Percentiles rank a stretch among this genome's conserved stretches.
Conservation (phyloP, 2,329 filamentous ascomycete genomes). For the Stagonosporopsis rhizophila region DNA sequence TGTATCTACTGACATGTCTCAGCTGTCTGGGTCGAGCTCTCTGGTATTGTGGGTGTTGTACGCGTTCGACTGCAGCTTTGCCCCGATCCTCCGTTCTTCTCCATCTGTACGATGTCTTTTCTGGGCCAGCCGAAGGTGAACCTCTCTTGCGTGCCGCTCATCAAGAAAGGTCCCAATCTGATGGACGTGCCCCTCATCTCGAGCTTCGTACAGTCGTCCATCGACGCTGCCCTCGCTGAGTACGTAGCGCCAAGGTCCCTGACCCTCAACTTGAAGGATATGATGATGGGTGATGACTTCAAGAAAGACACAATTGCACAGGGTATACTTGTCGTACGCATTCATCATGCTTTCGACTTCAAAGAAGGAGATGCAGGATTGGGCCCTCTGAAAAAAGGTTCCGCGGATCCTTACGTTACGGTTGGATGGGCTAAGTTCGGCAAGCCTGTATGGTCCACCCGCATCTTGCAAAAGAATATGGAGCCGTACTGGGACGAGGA, state of each 20-base stretch:
- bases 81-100: constrained; percentile 78
- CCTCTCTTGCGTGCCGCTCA: constrained; percentile 73
- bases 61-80: constrained; percentile 74
- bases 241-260: constrained; percentile 80
- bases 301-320: constrained; percentile 74
- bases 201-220: constrained; percentile 75
- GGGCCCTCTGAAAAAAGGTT: constrained; percentile 65
- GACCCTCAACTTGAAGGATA: constrained; percentile 76
- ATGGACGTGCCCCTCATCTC: constrained; percentile 79
- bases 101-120: constrained; percentile 76
- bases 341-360: constrained; percentile 73
- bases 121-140: constrained; percentile 77
- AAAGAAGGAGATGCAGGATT: constrained; percentile 73
- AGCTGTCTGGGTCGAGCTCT: constrained; percentile 77
- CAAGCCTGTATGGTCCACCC: constrained; percentile 70
- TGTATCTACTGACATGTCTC: constrained; percentile 36
- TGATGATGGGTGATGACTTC: constrained; percentile 79
- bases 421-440: constrained; percentile 82
- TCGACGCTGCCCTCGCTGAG: constrained; percentile 75
- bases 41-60: constrained; percentile 74
- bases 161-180: constrained; percentile 72
- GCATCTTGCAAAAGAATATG: constrained; percentile 70
- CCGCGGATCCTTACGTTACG: constrained; percentile 74
- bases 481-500: constrained; percentile 76
- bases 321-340: constrained; percentile 70